A percentile compares a stretch with the other conserved stretches of the same genome.
phyloP scores from a whole-genome alignment of 2,329 filamentous ascomycete species.

The Trichophyton mentagrophytes region DNA sequence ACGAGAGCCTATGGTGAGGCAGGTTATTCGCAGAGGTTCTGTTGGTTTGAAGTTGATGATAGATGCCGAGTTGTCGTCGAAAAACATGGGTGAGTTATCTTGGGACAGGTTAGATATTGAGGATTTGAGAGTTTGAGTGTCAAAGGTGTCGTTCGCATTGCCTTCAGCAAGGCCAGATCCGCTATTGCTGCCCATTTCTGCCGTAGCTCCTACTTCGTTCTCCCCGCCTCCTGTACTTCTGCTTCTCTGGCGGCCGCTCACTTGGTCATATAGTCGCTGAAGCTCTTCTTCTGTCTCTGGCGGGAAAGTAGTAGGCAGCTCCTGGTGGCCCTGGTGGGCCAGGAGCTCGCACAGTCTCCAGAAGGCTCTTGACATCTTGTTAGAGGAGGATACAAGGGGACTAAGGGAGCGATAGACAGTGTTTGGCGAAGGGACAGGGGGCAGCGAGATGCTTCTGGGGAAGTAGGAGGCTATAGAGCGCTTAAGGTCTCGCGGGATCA shows the following conservation, averaged over 20 bases:
- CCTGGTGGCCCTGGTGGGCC: conserved; percentile 4
- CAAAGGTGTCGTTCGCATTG: conserved; percentile 15
- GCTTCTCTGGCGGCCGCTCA: conserved; percentile 24
- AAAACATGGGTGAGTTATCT: conserved; percentile 53
- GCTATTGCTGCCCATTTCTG: conserved; percentile 51
- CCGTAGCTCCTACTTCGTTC: conserved; percentile 27
- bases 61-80: conserved; percentile 79
- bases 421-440: background rate
- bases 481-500: background rate
- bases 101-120: conserved; percentile 17
- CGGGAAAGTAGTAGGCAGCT: background rate
- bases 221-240: conserved; percentile 53
- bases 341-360: conserved; percentile 10
- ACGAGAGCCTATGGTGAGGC: conserved; percentile 86
- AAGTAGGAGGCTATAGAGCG: background rate
- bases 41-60: conserved; percentile 83
- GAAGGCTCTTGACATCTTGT: conserved; percentile 7
- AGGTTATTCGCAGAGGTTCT: conserved; percentile 70
- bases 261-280: background rate
- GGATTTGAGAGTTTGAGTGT: conserved; percentile 15
- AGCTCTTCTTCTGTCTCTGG: background rate
- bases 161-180: conserved; percentile 44
- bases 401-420: conserved; percentile 8
- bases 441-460: background rate
- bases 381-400: conserved; percentile 2